Conservation (phyloP, 176 grass and related monocot genomes). For the Eragrostis nindensis region DNA sequence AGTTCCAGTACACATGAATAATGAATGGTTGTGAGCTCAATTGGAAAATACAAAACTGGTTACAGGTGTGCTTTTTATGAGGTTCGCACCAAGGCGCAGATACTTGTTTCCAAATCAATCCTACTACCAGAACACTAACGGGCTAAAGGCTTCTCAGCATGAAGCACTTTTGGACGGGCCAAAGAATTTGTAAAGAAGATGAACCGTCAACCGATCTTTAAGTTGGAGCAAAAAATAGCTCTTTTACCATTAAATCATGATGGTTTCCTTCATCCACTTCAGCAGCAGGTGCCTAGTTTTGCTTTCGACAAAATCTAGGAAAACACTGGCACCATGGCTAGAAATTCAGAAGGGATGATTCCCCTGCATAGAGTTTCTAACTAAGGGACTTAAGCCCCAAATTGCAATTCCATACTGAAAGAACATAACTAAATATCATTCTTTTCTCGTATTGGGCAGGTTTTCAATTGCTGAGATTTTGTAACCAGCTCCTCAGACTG, state of each 20-base stretch:
- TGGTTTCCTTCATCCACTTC: constrained; percentile 7
- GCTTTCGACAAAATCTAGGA: background rate
- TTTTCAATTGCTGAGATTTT: background rate
- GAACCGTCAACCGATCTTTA: background rate
- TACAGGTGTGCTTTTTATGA: background rate
- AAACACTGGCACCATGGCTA: background rate
- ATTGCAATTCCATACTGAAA: background rate
- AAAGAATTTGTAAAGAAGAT: background rate
- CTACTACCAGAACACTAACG: background rate
- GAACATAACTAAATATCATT: background rate
- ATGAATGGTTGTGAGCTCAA: background rate
- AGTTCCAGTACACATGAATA: constrained; percentile 16
- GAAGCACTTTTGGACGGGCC: background rate
- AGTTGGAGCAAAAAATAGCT: background rate
- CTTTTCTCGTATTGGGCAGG: background rate
- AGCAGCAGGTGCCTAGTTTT: background rate
- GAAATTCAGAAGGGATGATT: constrained; percentile 2
- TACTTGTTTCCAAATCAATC: constrained; percentile 3
- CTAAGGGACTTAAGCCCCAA: background rate
- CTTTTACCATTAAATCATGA: background rate
- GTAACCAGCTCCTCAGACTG: background rate
- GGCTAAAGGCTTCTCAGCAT: background rate
- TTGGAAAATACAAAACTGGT: background rate
- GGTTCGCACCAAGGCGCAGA: background rate
- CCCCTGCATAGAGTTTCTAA: background rate